Evolutionary conservation across 352 stramenopile species (phyloP), one percentile per base, ranked within the genome.

Genomic region (Sclerospora graminicola): DNA sequence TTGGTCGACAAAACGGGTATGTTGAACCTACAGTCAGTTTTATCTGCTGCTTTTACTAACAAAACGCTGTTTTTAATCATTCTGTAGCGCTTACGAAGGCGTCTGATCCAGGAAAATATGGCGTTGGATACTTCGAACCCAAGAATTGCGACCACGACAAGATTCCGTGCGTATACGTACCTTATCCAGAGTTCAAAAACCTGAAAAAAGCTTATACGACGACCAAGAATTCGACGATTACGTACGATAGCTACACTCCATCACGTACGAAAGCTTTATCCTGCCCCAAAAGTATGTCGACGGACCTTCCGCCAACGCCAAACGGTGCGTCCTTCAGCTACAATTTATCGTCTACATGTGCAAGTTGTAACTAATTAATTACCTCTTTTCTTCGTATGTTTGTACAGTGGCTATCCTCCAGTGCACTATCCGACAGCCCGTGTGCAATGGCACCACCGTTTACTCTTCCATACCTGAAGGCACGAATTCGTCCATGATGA

Each of bases 181-280:
- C 69, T 14, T 86, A 88, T 45, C 79, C 79, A 4, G 73, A 90
- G 55, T 85, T 73, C 41, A 54, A 71, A 4, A 76, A 77, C 53
- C 63, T 90, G 26, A 83, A 84, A 51, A 63, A 60, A 29, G 73
- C 73, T n/a, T 90, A 84, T 67, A 82, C 69, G 5, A 78, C 62
- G 0, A 89, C 76, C 0, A 62, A 61, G 38, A 54, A 54, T n/a
- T 85, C 76, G 23, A 81, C 66, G 0, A 23, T 84, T 15, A 80
- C 31, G 28, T 24, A 54, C 29, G 46, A 63, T 16, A 49, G 45
- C 18, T 89, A 60, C 54, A 63, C 23, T 13, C 57, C 69, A 1
- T 43, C 29, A 39, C 63, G 66, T 16, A 48, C 48, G 18, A 41
- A 43, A 15, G 69, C 76, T 19, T 44, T 80, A 6, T 56, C 41